phyloP scores from a whole-genome alignment of 768 basidiomycete species.

The Leccinum olivaceopallidum region DNA sequence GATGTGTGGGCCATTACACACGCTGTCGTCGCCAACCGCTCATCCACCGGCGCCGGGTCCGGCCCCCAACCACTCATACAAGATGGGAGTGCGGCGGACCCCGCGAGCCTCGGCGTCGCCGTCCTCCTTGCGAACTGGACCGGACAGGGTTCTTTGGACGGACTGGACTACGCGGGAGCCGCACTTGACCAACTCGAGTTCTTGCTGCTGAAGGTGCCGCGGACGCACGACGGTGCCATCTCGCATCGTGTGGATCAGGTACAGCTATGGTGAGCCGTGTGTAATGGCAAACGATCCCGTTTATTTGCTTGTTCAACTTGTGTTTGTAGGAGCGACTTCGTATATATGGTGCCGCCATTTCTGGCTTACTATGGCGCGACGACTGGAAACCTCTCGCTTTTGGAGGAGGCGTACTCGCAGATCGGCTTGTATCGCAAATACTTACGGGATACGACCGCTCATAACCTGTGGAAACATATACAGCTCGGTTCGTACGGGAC shows the following conservation, averaged over 20 bases:
- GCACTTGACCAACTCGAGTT: slow-evolving; percentile 67
- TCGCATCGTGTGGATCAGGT: slow-evolving; percentile 71
- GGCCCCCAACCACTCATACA: slow-evolving; percentile 60
- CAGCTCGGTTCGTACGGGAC: slow-evolving; percentile 49
- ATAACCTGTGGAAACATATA: slow-evolving; percentile 78
- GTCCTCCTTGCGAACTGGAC: slow-evolving; percentile 67
- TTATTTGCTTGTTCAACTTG: background rate
- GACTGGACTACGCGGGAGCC: slow-evolving; percentile 59
- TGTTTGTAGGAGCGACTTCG: slow-evolving; percentile 64
- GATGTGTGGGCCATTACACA: slow-evolving; percentile 60
- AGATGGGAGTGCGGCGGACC: slow-evolving; percentile 71
- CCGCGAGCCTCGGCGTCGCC: slow-evolving; percentile 73
- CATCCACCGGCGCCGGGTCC: slow-evolving; percentile 42
- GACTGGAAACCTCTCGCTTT: slow-evolving; percentile 55
- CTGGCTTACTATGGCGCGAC: slow-evolving; percentile 79
- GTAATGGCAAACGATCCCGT: background rate
- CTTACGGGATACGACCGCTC: slow-evolving; percentile 49
- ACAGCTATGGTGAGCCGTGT: slow-evolving; percentile 60
- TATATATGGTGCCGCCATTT: slow-evolving; percentile 88
- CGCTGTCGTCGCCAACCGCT: slow-evolving; percentile 48
- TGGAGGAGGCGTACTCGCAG: slow-evolving; percentile 69
- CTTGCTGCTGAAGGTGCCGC: slow-evolving; percentile 56
- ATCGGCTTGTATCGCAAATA: slow-evolving; percentile 69
- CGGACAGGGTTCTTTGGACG: slow-evolving; percentile 34
- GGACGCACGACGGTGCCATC: slow-evolving; percentile 74